Evolutionary conservation across 495 filamentous ascomycete species (phyloP).

Genomic region (Aspergillus diversus): DNA sequence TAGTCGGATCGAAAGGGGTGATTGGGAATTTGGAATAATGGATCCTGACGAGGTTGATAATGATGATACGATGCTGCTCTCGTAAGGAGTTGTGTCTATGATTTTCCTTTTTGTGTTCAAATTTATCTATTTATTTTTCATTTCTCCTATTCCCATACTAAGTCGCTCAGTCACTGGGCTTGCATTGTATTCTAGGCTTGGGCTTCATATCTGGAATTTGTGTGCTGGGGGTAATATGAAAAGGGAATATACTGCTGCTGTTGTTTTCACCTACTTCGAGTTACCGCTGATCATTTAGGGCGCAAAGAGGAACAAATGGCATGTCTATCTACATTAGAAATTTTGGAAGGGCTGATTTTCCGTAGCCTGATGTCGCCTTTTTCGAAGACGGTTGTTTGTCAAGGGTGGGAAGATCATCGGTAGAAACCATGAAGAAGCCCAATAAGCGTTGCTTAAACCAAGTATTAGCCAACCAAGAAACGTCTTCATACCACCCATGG

Average conservation of each 20-base stretch:
- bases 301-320: not conserved
- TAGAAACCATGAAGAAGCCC: not conserved
- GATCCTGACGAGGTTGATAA: conserved; percentile 37
- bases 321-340: too few species aligned
- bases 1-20: conserved; percentile 61
- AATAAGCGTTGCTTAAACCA: too few species aligned
- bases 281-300: conserved; percentile 28
- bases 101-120: conserved; percentile 10
- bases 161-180: not conserved
- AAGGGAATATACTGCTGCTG: not conserved
- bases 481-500: conserved; percentile 53
- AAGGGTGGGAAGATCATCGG: conserved; percentile 50
- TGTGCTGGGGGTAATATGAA: conserved; percentile 2
- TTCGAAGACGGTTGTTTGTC: conserved; percentile 50
- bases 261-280: not conserved
- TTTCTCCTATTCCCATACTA: not conserved
- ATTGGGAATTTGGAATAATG: conserved; percentile 61
- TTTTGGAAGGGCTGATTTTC: too few species aligned
- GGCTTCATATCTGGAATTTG: not conserved
- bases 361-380: too few species aligned
- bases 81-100: conserved; percentile 23
- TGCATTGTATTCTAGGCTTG: not conserved
- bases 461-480: too few species aligned
- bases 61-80: conserved; percentile 50
- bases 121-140: not conserved